Conservation (phyloP, 257 asterid species). For the Cinchona pubescens region DNA sequence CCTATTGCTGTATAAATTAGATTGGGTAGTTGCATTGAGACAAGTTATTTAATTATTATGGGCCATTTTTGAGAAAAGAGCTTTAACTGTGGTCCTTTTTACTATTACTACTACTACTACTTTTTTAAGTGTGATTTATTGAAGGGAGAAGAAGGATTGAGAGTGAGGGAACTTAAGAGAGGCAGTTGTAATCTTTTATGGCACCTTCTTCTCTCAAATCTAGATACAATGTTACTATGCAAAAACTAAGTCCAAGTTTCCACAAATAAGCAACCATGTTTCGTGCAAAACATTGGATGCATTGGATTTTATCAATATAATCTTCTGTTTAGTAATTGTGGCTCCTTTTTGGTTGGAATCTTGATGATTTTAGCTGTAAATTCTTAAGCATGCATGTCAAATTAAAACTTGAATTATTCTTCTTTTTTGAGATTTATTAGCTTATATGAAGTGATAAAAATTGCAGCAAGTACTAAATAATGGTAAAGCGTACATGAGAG, state of each 20-base stretch:
- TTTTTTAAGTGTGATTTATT: conserved; percentile 3
- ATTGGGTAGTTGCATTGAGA: background rate
- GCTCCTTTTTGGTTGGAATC: background rate
- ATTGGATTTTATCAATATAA: background rate
- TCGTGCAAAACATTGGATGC: too few species aligned
- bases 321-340: background rate
- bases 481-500: too few species aligned
- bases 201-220: background rate
- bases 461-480: background rate
- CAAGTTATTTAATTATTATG: background rate
- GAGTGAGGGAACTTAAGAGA: background rate
- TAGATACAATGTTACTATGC: background rate
- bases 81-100: background rate
- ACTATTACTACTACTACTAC: background rate
- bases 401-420: background rate
- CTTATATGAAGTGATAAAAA: background rate
- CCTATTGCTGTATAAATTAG: conserved; percentile 14
- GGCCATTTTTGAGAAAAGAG: conserved; percentile 3
- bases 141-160: background rate
- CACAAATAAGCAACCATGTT: too few species aligned
- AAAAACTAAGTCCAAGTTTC: background rate
- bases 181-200: background rate
- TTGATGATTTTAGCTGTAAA: background rate
- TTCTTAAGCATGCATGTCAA: background rate
- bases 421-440: background rate